These are phyloP conservation scores for Daldinia bambusicola DNA, from an alignment of 495 filamentous ascomycete species.

Conservation along the genomic window DNA sequence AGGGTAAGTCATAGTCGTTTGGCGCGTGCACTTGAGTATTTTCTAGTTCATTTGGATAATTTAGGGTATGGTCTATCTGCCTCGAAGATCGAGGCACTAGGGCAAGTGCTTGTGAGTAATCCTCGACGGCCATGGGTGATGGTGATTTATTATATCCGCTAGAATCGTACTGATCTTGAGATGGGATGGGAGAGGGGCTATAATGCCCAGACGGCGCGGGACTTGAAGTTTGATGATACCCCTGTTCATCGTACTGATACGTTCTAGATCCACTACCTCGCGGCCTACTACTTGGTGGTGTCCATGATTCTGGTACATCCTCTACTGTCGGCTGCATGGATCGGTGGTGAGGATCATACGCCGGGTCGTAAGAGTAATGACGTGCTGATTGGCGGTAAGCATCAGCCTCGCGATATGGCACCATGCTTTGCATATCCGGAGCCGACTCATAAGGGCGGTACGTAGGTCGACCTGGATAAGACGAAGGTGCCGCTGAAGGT, in stretches of 20 bases:
- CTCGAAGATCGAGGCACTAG: constrained; percentile 43
- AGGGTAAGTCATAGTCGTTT: constrained; percentile 53
- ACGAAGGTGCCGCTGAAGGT: constrained; percentile 43
- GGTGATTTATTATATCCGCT: constrained; percentile 39
- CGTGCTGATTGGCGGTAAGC: constrained; percentile 47
- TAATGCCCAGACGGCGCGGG: constrained; percentile 59
- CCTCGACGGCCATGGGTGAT: constrained; percentile 33
- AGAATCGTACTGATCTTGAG: constrained; percentile 41
- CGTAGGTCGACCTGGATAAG: constrained; percentile 59
- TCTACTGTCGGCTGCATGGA: constrained; percentile 76
- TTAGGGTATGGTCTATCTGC: constrained; percentile 37
- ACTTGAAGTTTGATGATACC: constrained; percentile 52
- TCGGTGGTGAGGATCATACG: constrained; percentile 56
- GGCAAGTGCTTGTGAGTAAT: constrained; percentile 48
- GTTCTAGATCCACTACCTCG: constrained; percentile 57
- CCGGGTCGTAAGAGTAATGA: constrained; percentile 61
- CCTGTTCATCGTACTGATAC: constrained; percentile 49
- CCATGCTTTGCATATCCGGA: constrained; percentile 45
- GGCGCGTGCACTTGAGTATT: constrained; percentile 44
- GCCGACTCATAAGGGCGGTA: constrained; percentile 59
- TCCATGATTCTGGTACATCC: constrained; percentile 67
- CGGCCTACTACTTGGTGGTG: constrained; percentile 54
- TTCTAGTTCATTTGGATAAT: constrained; percentile 50
- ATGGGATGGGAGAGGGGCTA: constrained; percentile 31
- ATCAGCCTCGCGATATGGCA: constrained; percentile 48